These are phyloP conservation scores for Hysterangium stoloniferum DNA, from an alignment of 768 basidiomycete genomes.

Conservation along the genomic window DNA sequence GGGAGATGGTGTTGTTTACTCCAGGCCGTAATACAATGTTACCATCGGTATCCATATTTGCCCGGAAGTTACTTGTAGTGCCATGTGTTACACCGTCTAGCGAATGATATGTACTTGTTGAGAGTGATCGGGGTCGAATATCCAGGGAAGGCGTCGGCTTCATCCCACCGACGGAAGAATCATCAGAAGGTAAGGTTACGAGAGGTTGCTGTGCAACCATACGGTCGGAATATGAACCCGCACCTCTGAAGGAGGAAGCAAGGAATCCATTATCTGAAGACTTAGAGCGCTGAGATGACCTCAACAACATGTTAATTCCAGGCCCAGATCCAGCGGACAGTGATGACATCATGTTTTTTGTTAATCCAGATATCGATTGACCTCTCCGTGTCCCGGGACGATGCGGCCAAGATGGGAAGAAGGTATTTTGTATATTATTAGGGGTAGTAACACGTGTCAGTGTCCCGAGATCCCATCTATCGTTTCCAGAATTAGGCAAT, in stretches of 20 bases:
- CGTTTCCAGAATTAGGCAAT: not conserved
- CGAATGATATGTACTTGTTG: not conserved
- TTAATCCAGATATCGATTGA: conserved; percentile 39
- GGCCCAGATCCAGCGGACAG: not conserved
- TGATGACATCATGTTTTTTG: not conserved
- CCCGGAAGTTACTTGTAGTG: conserved; percentile 26
- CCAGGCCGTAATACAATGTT: conserved; percentile 59
- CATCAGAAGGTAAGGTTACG: too few relatives aligned
- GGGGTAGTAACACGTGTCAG: too few relatives aligned
- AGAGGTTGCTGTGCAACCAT: too few relatives aligned
- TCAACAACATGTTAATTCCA: too few relatives aligned
- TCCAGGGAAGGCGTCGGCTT: too few relatives aligned
- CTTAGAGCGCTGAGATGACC: not conserved
- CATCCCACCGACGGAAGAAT: too few relatives aligned
- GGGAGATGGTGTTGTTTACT: conserved; percentile 72
- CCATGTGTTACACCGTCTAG: conserved; percentile 14
- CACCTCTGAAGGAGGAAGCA: not conserved
- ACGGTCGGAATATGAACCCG: not conserved
- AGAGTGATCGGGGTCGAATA: conserved; percentile 8
- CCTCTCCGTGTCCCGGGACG: conserved; percentile 45
- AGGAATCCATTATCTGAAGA: not conserved
- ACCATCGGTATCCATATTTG: conserved; percentile 24
- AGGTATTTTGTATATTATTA: conserved; percentile 1
- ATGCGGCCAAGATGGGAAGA: conserved; percentile 20
- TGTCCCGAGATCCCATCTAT: not conserved